Conservation (phyloP, 2,329 filamentous ascomycete genomes). For the Sphaerulina vaccinii region DNA sequence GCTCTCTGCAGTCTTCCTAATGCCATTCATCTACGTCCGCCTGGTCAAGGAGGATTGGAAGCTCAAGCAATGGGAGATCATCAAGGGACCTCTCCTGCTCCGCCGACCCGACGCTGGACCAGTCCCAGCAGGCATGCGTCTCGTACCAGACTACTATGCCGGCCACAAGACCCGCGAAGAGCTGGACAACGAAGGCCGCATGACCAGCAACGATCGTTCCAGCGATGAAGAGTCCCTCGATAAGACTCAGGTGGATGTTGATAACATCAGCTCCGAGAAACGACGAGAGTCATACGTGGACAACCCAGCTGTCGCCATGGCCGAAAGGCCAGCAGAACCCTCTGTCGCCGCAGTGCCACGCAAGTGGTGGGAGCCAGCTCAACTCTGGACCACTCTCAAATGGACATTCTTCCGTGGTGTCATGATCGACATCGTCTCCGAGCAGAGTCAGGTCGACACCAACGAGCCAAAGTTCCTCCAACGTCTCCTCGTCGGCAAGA, state of each 20-base stretch:
- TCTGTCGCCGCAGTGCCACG: neutral
- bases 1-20: slow-evolving; percentile 54
- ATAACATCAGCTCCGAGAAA: slow-evolving; percentile 16
- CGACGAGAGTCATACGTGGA: slow-evolving; percentile 3
- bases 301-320: slow-evolving; percentile 10
- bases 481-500: slow-evolving; percentile 25
- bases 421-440: slow-evolving; percentile 29
- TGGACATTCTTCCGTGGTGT: slow-evolving; percentile 28
- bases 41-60: slow-evolving; percentile 62
- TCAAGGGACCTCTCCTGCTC: slow-evolving; percentile 46
- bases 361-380: slow-evolving; percentile 38
- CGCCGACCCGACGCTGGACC: slow-evolving; percentile 10
- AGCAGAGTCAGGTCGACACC: slow-evolving; percentile 39
- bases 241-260: slow-evolving; percentile 6
- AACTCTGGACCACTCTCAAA: slow-evolving; percentile 22
- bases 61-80: slow-evolving; percentile 56
- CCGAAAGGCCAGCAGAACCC: slow-evolving; percentile 3
- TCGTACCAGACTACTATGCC: slow-evolving; percentile 26
- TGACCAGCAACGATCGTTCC: slow-evolving; percentile 16
- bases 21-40: slow-evolving; percentile 59
- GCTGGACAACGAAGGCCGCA: slow-evolving; percentile 40
- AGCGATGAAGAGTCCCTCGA: slow-evolving; percentile 19
- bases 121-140: slow-evolving; percentile 15
- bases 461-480: slow-evolving; percentile 43
- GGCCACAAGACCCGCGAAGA: slow-evolving; percentile 50